Evolutionary conservation across 1,284 basidiomycete genomes (phyloP).

Genomic region (Boletus mariae): DNA sequence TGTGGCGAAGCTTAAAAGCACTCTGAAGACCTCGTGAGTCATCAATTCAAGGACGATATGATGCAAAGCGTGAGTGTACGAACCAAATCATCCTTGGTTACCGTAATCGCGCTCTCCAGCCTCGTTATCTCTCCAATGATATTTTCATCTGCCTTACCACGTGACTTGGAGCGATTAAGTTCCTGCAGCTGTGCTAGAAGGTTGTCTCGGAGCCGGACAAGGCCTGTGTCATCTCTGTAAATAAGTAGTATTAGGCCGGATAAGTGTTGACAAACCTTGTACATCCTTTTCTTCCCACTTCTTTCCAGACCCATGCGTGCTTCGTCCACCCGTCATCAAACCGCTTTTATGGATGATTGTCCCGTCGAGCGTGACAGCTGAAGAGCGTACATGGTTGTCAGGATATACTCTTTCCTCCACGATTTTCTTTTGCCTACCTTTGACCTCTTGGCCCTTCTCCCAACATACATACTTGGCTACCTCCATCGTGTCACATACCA

Average conservation of each 20-base stretch:
- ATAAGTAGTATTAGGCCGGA: neutral
- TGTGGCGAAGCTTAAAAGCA: constrained; percentile 63
- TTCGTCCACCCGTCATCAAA: constrained; percentile 92
- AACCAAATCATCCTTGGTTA: constrained; percentile 84
- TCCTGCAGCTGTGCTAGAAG: constrained; percentile 81
- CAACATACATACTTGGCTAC: constrained; percentile 89
- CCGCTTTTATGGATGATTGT: constrained; percentile 98
- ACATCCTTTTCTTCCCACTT: constrained; percentile 95
- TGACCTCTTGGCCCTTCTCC: constrained; percentile 93
- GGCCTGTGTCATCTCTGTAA: constrained; percentile 41
- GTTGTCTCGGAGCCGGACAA: constrained; percentile 71
- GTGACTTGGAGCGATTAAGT: constrained; percentile 76
- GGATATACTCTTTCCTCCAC: neutral
- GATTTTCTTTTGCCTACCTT: constrained; percentile 55
- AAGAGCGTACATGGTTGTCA: constrained; percentile 2
- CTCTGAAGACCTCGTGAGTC: constrained; percentile 37
- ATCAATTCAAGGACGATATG: neutral
- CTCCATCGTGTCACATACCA: constrained; percentile 95
- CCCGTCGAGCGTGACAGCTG: constrained; percentile 95
- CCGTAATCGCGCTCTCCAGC: constrained; percentile 69
- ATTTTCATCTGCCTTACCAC: constrained; percentile 78
- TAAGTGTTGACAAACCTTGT: constrained; percentile 50
- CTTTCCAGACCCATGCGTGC: constrained; percentile 65
- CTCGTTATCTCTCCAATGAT: constrained; percentile 75
- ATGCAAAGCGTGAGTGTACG: constrained; percentile 20